Evolutionary conservation across 805 yeast genomes (phyloP).

Genomic region (Starmerella gropengiesseri): DNA sequence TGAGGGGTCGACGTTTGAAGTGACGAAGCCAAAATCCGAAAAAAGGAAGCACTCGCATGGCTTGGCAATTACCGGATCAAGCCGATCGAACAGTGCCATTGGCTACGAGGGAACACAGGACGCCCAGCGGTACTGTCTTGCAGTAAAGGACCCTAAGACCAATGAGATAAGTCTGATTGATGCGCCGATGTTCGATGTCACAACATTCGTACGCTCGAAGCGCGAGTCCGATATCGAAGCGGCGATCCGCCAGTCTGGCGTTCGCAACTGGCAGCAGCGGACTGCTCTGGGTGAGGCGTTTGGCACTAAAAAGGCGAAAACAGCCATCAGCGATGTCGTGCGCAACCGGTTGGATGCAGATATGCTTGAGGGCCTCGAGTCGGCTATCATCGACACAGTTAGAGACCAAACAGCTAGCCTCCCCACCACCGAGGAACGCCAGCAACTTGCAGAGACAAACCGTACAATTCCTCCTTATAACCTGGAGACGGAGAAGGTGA

Average conservation of each 20-base stretch:
- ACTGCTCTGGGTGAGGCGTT: constrained; percentile 87
- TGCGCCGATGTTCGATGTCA: constrained; percentile 51
- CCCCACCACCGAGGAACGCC: constrained; percentile 61
- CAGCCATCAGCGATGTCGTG: constrained; percentile 69
- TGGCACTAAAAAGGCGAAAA: constrained; percentile 93
- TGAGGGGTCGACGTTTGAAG: constrained; percentile 51
- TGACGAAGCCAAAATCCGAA: constrained; percentile 38
- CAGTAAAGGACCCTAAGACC: constrained; percentile 60
- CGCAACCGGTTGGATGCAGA: constrained; percentile 81
- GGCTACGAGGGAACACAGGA: constrained; percentile 53
- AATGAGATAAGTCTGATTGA: constrained; percentile 54
- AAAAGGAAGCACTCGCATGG: constrained; percentile 28
- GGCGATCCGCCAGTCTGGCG: constrained; percentile 44
- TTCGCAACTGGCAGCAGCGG: constrained; percentile 47
- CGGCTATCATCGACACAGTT: constrained; percentile 74
- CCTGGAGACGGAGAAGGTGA: constrained; percentile 68
- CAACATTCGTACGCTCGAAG: constrained; percentile 51
- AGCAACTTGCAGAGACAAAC: constrained; percentile 45
- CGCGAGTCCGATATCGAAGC: constrained; percentile 53
- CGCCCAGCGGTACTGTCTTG: constrained; percentile 51
- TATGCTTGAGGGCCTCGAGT: constrained; percentile 58
- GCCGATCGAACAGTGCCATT: constrained; percentile 40
- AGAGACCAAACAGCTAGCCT: constrained; percentile 55
- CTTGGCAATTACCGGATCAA: constrained; percentile 58
- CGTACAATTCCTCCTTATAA: constrained; percentile 78